Percentiles rank a stretch among this genome's conserved stretches.
These are phyloP conservation scores for Hysterium pulicare DNA, from an alignment of 2,329 filamentous ascomycete genomes.

Conservation along the genomic window DNA sequence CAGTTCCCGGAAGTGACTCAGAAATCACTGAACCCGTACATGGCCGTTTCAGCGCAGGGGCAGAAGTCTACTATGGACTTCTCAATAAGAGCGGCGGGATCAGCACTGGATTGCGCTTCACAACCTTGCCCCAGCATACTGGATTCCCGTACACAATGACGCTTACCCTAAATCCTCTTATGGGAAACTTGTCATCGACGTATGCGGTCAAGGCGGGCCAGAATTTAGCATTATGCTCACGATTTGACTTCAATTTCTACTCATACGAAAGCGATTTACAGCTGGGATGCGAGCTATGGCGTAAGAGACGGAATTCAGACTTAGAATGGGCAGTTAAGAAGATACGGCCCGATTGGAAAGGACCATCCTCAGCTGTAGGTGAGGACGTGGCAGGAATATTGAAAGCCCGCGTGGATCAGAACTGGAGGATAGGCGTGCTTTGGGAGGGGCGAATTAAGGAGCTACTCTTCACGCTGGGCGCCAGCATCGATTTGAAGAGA, in stretches of 20 bases:
- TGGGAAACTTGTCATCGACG: conserved; percentile 86
- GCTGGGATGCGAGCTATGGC: conserved; percentile 90
- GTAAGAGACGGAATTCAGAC: conserved; percentile 48
- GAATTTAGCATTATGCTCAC: conserved; percentile 79
- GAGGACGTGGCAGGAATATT: conserved; percentile 79
- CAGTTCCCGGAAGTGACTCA: conserved; percentile 19
- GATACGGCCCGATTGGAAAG: conserved; percentile 42
- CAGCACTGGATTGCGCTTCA: conserved; percentile 84
- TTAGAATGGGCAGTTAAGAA: conserved; percentile 45
- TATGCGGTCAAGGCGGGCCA: conserved; percentile 87
- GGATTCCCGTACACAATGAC: conserved; percentile 93
- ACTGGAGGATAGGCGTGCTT: conserved; percentile 76
- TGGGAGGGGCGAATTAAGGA: conserved; percentile 96
- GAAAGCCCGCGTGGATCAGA: conserved; percentile 86
- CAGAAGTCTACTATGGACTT: conserved; percentile 91
- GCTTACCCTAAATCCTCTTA: conserved; percentile 86
- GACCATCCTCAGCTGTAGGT: conserved; percentile 37
- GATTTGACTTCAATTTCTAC: conserved; percentile 96
- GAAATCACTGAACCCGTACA: conserved; percentile 57
- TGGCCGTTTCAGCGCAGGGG: conserved; percentile 85
- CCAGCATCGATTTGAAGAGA: conserved; percentile 74
- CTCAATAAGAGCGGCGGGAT: conserved; percentile 92
- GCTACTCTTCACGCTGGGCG: conserved; percentile 84
- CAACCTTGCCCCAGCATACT: conserved; percentile 73
- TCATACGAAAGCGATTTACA: conserved; percentile 95